Evolutionary conservation across 176 grass and related monocot species (phyloP), one percentile per base, ranked within the genome.

Genomic region (Saccharum officinarum): DNA sequence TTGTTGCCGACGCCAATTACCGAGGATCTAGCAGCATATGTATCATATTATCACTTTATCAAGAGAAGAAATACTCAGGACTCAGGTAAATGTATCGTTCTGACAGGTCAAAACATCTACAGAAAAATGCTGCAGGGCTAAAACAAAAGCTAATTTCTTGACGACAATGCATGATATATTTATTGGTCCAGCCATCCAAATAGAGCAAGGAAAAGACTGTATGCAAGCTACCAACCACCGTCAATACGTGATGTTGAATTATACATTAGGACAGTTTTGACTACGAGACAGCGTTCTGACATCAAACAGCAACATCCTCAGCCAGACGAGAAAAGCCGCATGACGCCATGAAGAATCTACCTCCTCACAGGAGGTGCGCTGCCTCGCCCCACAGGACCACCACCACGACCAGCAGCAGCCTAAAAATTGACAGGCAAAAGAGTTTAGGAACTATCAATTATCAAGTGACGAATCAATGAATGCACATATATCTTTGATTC

Each of bases 371-470:
- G 71, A 52, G 83, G 77, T 0, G 63, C 40, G 1, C 83, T 55
- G 1, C 83, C 71, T 10, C 83, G 71, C 66, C 83, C 83, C 4
- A 85, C 65, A 71, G 78, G 83, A 77, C 83, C 88, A 77, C 88
- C 88, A 34, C 83, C 88, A 41, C 83, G 83, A 23, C 78, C 88
- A 82, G 64, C 17, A 77, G 83, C 31, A 86, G 64, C 83, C 88
- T 89, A 77, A 52, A 89, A 82, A 62, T 49, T 64, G 41, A 23
- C 70, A 83, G 64, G n/a, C 31, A 62, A 36, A 75, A 50, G 4
- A 26, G n/a, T 75, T 69, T 77, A 89, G 30, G 12, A 71, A 69
- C 17, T 64, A 67, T 50, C 28, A 77, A 84, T 26, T 67, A 61
- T 39, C 23, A 54, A 80, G 28, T 40, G 39, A 75, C 61, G 50